Conservation (phyloP, 345 rosid genomes). For the Salix viminalis region DNA sequence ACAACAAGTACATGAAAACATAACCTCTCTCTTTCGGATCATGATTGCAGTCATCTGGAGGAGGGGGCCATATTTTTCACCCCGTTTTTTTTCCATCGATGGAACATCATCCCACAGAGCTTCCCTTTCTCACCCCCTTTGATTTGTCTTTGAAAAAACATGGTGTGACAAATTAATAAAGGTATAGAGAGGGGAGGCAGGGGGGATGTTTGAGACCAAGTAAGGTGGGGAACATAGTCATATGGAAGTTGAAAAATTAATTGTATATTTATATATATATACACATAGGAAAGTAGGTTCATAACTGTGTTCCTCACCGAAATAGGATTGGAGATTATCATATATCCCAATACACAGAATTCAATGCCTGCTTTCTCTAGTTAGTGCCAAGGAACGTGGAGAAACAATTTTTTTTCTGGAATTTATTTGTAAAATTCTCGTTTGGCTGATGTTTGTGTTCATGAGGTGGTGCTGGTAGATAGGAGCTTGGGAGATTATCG, state of each 20-base stretch:
- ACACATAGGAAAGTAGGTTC: constrained; percentile 32
- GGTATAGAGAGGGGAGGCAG: constrained; percentile 20
- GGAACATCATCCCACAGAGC: background rate
- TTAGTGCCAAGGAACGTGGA: constrained; percentile 31
- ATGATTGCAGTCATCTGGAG: constrained; percentile 47
- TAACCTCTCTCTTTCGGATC: constrained; percentile 21
- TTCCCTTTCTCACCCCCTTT: background rate
- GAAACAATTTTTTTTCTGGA: constrained; percentile 6
- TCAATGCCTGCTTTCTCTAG: constrained; percentile 32
- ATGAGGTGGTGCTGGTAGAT: constrained; percentile 29
- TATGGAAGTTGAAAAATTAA: constrained; percentile 42
- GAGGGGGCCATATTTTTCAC: constrained; percentile 19
- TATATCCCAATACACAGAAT: constrained; percentile 29
- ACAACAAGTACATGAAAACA: constrained; percentile 39
- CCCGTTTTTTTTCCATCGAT: background rate
- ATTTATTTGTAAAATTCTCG: background rate
- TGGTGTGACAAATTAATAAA: constrained; percentile 7
- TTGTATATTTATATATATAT: background rate
- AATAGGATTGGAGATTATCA: constrained; percentile 16
- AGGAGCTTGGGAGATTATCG: constrained; percentile 16
- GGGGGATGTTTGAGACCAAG: constrained; percentile 33
- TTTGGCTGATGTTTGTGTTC: constrained; percentile 14
- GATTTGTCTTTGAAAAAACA: background rate
- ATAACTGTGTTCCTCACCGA: constrained; percentile 38
- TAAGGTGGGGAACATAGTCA: constrained; percentile 76